These are phyloP conservation scores for Paecilomyces formosus DNA, from an alignment of 2,329 filamentous ascomycete species.

Conservation along the genomic window DNA sequence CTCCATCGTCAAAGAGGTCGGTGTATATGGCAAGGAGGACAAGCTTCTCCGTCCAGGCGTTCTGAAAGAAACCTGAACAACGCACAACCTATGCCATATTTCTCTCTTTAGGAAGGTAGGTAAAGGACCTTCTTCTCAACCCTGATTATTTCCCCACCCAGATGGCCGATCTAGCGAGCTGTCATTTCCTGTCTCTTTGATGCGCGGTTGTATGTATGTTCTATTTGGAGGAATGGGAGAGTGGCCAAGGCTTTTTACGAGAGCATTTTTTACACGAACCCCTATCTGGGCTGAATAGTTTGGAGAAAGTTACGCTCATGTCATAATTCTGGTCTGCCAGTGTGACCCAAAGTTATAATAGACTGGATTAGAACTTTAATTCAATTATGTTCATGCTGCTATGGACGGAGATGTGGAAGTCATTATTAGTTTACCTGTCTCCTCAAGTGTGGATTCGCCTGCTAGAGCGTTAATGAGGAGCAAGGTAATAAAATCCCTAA, in stretches of 20 bases:
- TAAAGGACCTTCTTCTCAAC: neutral
- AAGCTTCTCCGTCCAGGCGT: slow-evolving; percentile 31
- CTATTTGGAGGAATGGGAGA: neutral
- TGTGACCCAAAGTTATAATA: neutral
- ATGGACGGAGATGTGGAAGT: too few species aligned
- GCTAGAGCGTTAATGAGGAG: too few species aligned
- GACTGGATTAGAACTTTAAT: neutral
- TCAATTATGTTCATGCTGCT: neutral
- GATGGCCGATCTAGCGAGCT: neutral
- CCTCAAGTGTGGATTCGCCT: too few species aligned
- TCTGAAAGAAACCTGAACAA: slow-evolving; percentile 20
- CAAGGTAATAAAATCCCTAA: too few species aligned
- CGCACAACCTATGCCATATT: neutral
- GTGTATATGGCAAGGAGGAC: slow-evolving; percentile 36
- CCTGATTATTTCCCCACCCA: neutral
- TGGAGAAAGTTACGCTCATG: neutral
- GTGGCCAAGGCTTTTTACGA: neutral
- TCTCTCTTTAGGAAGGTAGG: neutral
- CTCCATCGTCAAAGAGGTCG: slow-evolving; percentile 37
- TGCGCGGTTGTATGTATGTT: neutral
- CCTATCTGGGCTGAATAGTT: neutral
- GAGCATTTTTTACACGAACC: neutral
- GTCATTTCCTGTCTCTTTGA: neutral
- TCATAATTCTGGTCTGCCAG: neutral
- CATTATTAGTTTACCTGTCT: too few species aligned